Evolutionary conservation across 768 basidiomycete species (phyloP), one percentile per base, ranked within the genome.

Genomic region (Boletellus emodensis): DNA sequence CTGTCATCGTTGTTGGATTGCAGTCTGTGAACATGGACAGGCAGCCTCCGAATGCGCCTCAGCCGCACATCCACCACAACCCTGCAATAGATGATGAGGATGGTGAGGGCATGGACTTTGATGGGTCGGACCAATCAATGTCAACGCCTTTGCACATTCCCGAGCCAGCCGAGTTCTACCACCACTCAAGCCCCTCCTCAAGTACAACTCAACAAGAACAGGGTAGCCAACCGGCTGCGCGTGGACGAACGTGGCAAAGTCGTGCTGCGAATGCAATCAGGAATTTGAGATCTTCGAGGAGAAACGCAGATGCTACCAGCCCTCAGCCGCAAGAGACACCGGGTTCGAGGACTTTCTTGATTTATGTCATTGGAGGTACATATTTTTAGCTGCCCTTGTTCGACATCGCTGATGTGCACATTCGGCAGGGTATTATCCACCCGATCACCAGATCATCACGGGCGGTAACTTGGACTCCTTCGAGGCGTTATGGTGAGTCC

Each of bases 401-500:
- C 2, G 13, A 46, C 36, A 14, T 46, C 22, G 44, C 39, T 57
- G 42, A 56, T 50, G 30, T 40, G 32, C 45, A 30, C 41, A 10
- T 33, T 50, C 39, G 35, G 17, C 54, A 88, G 93, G 93, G n/a
- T 91, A 93, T 61, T 96, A 95, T 64, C 90, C 92, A 1, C 85
- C 88, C 13, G 84, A 90, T 59, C 93, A 95, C 65, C 88, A 83
- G 44, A 85, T 97, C 54, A 83, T 95, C 38, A 86, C 84, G n/a
- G 88, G 87, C 20, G 81, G 83, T 56, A 80, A 79, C 18, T 71
- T 89, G 38, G 87, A 89, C 56, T 87, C 87, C 4, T 88, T 90
- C 55, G 89, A 91, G 61, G 87, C 87, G 4, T 63, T 90, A 28
- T 75, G 86, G 85, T 87, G 63, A 17, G 82, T 75, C 12, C 37